Base-by-base conservation (phyloP, 208 protist genomes). In the Trypanosoma scelopori region DNA sequence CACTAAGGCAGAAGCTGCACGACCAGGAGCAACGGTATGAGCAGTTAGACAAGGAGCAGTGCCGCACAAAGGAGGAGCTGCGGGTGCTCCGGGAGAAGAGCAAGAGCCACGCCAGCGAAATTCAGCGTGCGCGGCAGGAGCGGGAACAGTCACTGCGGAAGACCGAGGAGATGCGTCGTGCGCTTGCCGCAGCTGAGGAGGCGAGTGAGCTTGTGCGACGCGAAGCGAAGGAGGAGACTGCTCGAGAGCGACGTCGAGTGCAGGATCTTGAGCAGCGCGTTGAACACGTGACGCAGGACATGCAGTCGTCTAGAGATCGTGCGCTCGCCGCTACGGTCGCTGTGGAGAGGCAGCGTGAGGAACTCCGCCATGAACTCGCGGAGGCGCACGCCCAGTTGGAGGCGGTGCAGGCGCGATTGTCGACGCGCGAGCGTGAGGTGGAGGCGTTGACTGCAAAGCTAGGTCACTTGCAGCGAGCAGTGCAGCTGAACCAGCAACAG, bases 401-500 rank as follows among this genome's bases (percentile, higher is more conserved):
- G 30, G 63, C 71, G 43, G 30, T 67, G 25, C 64, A 80, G 61
- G 66, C 68, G 18, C 62, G 62, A 39, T 37, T 76, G 30, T 47
- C 55, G 13, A 70, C 67, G 50, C 45, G 62, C 22, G 69, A 81
- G 46, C 52, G 65, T 1, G 84, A 85, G 25, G 61, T 52, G 30
- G 63, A 75, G 12, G 63, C 75, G 35, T 20, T 81, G 43, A 65
- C 71, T 56, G 28, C 72, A 3, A 73, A 88, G 53, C 20, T 82
- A n/a, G 57, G 46, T 13, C 76, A 79, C 2, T 56, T 90, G 47
- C 63, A 79, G 65, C 76, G 87, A 55, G 84, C 76, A 1, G 52
- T 89, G 43, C 71, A 65, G 52, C n/a, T 74, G 41, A 83, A 89
- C 73, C 83, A 88, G 65, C 66, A 76, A 35, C 83, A 81, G 49